These are phyloP conservation scores for Alternaria arborescens DNA, from an alignment of 2,329 filamentous ascomycete genomes.

Conservation along the genomic window DNA sequence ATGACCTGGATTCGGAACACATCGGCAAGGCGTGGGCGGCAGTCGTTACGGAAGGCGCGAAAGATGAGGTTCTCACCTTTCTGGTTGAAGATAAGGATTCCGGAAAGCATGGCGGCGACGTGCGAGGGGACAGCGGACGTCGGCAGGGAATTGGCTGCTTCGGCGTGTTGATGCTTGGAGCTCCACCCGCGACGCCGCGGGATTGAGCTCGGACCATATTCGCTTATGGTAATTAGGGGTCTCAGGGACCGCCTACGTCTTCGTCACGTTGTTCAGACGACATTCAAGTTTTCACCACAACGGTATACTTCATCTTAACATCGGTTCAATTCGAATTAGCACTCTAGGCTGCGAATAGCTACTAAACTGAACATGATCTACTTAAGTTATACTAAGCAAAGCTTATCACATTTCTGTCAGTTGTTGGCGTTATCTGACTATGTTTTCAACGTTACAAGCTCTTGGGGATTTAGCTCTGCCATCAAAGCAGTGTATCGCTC, in stretches of 20 bases:
- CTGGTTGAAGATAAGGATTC: constrained; percentile 98
- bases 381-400: not conserved
- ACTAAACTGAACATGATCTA: not conserved
- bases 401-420: not conserved
- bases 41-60: constrained; percentile 97
- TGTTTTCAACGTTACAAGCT: not conserved
- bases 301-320: not conserved
- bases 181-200: constrained; percentile 21
- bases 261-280: not conserved
- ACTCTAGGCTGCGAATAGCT: not conserved
- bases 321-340: not conserved
- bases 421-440: not conserved
- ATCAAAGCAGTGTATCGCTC: constrained; percentile 2
- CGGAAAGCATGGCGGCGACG: constrained; percentile 78
- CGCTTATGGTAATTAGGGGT: constrained; percentile 5
- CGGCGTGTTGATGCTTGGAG: constrained; percentile 17
- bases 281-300: not conserved
- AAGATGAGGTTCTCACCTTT: constrained; percentile 99
- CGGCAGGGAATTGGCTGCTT: constrained; percentile 16
- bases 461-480: not conserved
- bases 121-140: constrained; percentile 4
- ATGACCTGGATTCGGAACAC: constrained; percentile 99
- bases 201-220: constrained; percentile 20
- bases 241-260: not conserved
- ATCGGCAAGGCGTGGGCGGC: constrained; percentile 94